Conservation (phyloP, 1,284 basidiomycete species). For the Trametes versicolor region DNA sequence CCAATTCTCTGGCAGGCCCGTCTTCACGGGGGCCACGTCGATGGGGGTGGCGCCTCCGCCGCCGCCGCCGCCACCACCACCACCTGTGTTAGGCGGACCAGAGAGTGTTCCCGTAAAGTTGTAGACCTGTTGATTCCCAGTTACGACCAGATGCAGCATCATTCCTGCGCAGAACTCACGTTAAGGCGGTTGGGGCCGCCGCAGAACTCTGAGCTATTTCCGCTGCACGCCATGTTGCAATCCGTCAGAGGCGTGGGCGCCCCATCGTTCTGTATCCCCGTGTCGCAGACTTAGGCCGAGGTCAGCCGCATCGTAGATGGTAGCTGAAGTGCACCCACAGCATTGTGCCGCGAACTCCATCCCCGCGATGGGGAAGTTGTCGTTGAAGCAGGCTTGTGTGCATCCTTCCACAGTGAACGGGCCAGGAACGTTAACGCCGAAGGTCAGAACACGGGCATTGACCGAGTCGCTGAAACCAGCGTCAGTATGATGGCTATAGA, state of each 20-base stretch:
- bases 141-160: neutral
- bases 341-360: constrained; percentile 58
- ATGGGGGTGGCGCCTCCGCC: constrained; percentile 45
- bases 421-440: constrained; percentile 51
- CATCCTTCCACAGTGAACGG: constrained; percentile 68
- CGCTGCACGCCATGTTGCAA: constrained; percentile 73
- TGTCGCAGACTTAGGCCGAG: constrained; percentile 59
- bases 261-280: constrained; percentile 56
- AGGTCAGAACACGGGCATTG: constrained; percentile 58
- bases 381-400: constrained; percentile 67
- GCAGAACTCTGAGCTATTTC: constrained; percentile 69
- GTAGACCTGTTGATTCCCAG: constrained; percentile 52
- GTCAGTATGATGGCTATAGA: constrained; percentile 8
- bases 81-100: constrained; percentile 47
- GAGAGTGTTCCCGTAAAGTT: constrained; percentile 72
- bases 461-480: constrained; percentile 55
- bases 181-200: constrained; percentile 64
- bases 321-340: constrained; percentile 50
- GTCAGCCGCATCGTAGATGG: constrained; percentile 6
- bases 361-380: constrained; percentile 67
- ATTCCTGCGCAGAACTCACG: constrained; percentile 25
- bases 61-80: constrained; percentile 51
- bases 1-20: constrained; percentile 62
- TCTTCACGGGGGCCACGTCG: constrained; percentile 52
- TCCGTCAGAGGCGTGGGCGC: constrained; percentile 54